Base-by-base conservation (phyloP, 2,329 filamentous ascomycete species). In the Ceratocystis smalleyi region DNA sequence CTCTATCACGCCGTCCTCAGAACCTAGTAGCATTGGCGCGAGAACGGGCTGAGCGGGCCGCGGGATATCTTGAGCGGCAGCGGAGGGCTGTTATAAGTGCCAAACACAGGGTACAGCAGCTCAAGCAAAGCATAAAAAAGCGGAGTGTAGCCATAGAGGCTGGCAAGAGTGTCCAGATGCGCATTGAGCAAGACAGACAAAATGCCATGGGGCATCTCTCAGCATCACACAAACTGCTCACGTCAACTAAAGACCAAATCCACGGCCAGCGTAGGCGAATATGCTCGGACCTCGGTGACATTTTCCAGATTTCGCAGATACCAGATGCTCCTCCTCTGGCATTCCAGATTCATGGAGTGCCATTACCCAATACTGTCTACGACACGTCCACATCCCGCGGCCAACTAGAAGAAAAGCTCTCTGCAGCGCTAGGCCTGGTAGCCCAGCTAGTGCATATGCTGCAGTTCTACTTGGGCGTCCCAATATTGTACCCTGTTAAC, bases 191-290 rank as follows among this genome's bases (percentile, higher is more conserved):
- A 5, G 83, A 89, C 68, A 81, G 94, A 5, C 75, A 78, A 12
- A 79, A 84, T 68, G 85, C 83, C 6, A 76, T 77, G 59, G 76
- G 81, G 43, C 83, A 85, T 68, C 76, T 92, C 40, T 72, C 75
- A 0, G 75, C 81, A 0, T 84, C 83, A 12, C 78, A 78, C 43
- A 74, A 77, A 4, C 76, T 86, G 1, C 74, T 87, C 0, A 76
- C 78, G 3, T 74, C 79, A 59, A 84, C 82, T 0, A 78, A 79
- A 51, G 83, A 86, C 61, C 82, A 84, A 22, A 87, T 90, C n/a
- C 83, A 81, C 65, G 89, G 88, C n/a, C 94, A 97, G 73, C 83
- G 91, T 24, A 84, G 91, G 15, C 86, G 94, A 43, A 89, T 97
- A 64, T 91, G 90, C 72, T 86, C 94, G 68, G 91, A 96, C 68